Evolutionary conservation across 345 rosid species (phyloP), one percentile per base, ranked within the genome.

Genomic region (sweet orange (Citrus sinensis)): DNA sequence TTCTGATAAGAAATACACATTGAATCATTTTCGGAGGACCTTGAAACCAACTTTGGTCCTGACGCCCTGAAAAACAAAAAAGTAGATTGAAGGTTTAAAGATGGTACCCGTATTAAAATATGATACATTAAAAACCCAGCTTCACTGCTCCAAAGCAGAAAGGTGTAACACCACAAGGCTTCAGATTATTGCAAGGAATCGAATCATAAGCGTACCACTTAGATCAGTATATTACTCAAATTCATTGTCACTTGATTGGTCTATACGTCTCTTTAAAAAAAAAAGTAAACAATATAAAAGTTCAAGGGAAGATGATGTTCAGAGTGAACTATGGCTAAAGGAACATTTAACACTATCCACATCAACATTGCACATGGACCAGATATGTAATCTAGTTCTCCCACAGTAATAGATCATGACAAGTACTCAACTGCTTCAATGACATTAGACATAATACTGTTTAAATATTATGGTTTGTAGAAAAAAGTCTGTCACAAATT

Each of bases 1-100:
- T 79, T 71, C 70, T 76, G 80, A 1, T 83, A 76, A 29, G 79
- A 74, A 75, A 80, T 58, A 64, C 82, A 66, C 61, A 74, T 35
- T 35, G 79, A 76, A 37, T 72, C 75, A 63, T 75, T 74, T 71
- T 75, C 80, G 7, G 74, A 63, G 66, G 82, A 74, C 40, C 66
- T 79, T 30, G 74, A 64, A 39, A 78, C 71, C 62, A 82, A 76
- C 77, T 74, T 77, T 58, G 81, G 76, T 72, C 86, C 82, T 35
- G 49, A 74, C 10, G 82, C 73, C 70, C 90, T 88, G 85, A 76
- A 79, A 76, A 76, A 24, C 75, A 76, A 17, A 29, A 75, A 77
- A 9, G 22, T 27, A 76, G 35, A 74, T 56, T 29, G 63, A 46
- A 63, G 59, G 73, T 58, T 35, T 37, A 58, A 42, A 69, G 35